Evolutionary conservation across 163 green algal species (phyloP).

Genomic region (Scenedesmus sp.): DNA sequence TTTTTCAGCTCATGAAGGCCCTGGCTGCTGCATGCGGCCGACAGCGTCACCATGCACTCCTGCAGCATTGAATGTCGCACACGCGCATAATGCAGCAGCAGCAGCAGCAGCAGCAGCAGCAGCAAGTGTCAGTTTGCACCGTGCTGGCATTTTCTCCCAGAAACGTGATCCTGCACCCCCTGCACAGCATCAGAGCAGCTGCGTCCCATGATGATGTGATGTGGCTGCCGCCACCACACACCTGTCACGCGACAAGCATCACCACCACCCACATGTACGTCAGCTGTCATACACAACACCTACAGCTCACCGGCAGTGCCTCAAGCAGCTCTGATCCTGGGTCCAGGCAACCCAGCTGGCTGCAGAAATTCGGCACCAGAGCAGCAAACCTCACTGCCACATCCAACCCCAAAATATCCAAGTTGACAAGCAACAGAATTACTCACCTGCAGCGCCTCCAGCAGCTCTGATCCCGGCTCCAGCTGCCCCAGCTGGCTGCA

Average conservation of each 20-base stretch:
- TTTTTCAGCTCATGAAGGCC: conserved; percentile 55
- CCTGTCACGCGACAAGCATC: too few relatives aligned
- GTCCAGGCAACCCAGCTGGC: conserved; percentile 46
- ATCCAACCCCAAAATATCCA: too few relatives aligned
- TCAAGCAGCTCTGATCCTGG: conserved; percentile 43
- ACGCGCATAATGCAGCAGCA: neutral
- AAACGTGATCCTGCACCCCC: too few relatives aligned
- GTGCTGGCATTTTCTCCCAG: too few relatives aligned
- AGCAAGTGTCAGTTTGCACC: neutral
- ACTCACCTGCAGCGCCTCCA: neutral
- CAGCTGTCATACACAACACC: too few relatives aligned
- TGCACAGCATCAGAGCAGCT: too few relatives aligned
- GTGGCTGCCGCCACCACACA: too few relatives aligned
- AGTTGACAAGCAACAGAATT: too few relatives aligned
- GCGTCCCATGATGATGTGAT: too few relatives aligned
- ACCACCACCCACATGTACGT: too few relatives aligned
- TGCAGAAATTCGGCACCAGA: conserved; percentile 80
- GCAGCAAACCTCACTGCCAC: conserved; percentile 67
- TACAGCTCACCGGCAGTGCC: neutral
- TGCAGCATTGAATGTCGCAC: neutral
- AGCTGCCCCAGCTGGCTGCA: conserved; percentile 1
- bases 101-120: neutral
- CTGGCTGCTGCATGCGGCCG: conserved; percentile 60
- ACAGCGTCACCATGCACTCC: conserved; percentile 19
- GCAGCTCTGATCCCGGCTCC: conserved; percentile 46